These are phyloP conservation scores for Cyclocybe aegerita DNA, from an alignment of 768 basidiomycete species.

Conservation along the genomic window DNA sequence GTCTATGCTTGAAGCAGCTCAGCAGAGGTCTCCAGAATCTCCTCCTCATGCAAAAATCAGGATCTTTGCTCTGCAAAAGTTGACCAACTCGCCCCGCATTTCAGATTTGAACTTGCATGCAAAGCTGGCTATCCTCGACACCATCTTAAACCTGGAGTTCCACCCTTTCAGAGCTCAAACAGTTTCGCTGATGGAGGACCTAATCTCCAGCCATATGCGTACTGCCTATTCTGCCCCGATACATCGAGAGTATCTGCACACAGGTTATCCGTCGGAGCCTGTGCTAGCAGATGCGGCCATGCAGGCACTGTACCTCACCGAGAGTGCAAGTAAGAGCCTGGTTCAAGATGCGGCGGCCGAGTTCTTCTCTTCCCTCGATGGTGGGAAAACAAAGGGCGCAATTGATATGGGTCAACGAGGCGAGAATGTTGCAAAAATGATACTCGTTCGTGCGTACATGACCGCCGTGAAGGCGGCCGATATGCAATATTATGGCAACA, in stretches of 20 bases:
- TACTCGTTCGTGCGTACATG: too few species aligned
- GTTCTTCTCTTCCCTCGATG: too few species aligned
- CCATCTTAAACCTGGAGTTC: conserved; percentile 11
- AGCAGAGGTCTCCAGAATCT: not conserved
- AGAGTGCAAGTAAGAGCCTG: too few species aligned
- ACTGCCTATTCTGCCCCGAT: conserved; percentile 23
- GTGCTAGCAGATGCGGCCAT: too few species aligned
- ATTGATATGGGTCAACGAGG: too few species aligned
- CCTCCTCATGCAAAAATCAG: not conserved
- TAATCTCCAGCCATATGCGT: conserved; percentile 27
- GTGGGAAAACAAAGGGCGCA: too few species aligned
- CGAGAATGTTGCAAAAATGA: too few species aligned
- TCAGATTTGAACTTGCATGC: not conserved
- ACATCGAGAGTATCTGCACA: conserved; percentile 19
- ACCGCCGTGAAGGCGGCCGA: too few species aligned
- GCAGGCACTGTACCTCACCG: too few species aligned
- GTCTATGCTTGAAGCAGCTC: conserved; percentile 6
- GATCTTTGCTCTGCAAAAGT: conserved; percentile 2
- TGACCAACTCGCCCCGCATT: not conserved
- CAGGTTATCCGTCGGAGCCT: too few species aligned
- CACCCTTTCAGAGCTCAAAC: conserved; percentile 7
- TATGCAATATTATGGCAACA: too few species aligned
- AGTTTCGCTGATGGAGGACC: not conserved
- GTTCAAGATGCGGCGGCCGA: too few species aligned
- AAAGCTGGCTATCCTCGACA: conserved; percentile 11